phyloP scores from a whole-genome alignment of 768 basidiomycete genomes.

The Leccinum arenicola region DNA sequence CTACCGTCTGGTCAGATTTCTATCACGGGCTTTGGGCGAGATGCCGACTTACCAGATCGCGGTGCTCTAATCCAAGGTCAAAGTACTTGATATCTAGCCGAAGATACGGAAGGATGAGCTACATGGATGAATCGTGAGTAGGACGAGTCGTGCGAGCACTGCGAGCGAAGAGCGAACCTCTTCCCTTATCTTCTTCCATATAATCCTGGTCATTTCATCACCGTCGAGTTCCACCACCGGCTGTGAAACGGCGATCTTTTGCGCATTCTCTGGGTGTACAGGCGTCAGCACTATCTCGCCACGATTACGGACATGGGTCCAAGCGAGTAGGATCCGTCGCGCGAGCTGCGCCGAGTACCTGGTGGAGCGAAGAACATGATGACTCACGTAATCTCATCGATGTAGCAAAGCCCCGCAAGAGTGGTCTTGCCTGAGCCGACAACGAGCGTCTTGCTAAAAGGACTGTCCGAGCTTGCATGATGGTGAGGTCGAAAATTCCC shows the following conservation, averaged over 20 bases:
- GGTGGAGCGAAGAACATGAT: background rate
- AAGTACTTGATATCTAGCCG: slow-evolving; percentile 97
- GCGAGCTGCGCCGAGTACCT: slow-evolving; percentile 2
- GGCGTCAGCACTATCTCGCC: slow-evolving; percentile 2
- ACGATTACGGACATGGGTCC: background rate
- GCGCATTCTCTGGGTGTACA: slow-evolving; percentile 20
- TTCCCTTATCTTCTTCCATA: slow-evolving; percentile 97
- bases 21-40: background rate
- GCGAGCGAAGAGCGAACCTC: slow-evolving; percentile 55
- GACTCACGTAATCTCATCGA: slow-evolving; percentile 31
- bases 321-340: background rate
- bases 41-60: slow-evolving; percentile 65
- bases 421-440: slow-evolving; percentile 19
- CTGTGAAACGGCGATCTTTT: slow-evolving; percentile 78
- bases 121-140: slow-evolving; percentile 1
- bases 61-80: slow-evolving; percentile 92
- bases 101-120: slow-evolving; percentile 95
- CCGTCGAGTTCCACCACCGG: slow-evolving; percentile 95
- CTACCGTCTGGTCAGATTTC: slow-evolving; percentile 37
- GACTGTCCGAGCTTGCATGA: slow-evolving; percentile 22
- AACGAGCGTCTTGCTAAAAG: slow-evolving; percentile 26
- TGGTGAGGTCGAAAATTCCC: slow-evolving; percentile 2
- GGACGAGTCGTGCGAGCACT: background rate
- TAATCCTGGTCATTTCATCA: slow-evolving; percentile 99
- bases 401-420: slow-evolving; percentile 28